phyloP scores from a whole-genome alignment of 352 stramenopile species.

The Elongisporangium anandrum region DNA sequence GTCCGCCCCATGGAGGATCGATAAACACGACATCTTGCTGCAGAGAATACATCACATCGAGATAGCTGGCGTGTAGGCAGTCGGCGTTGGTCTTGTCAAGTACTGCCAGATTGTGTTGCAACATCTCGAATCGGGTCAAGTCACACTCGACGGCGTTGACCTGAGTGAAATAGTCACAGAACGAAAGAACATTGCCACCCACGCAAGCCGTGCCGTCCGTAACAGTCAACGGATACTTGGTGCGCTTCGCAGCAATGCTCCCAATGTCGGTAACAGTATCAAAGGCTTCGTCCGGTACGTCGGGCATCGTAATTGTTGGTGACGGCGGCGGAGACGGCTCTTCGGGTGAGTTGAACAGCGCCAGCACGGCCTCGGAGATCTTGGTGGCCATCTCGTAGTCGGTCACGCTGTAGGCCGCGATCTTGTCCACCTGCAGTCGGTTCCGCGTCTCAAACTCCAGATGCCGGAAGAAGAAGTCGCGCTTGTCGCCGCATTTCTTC shows the following conservation, averaged over 20 bases:
- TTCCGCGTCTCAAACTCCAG: conserved; percentile 61
- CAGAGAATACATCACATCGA: conserved; percentile 66
- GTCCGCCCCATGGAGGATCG: conserved; percentile 77
- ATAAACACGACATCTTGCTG: conserved; percentile 82
- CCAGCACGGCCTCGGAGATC: conserved; percentile 60
- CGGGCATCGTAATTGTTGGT: conserved; percentile 5
- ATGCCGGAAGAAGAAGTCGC: conserved; percentile 82
- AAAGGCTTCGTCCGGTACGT: neutral
- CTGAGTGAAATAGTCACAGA: conserved; percentile 71
- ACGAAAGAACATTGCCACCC: conserved; percentile 76
- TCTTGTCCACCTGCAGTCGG: conserved; percentile 70
- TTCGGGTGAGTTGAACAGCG: conserved; percentile 26
- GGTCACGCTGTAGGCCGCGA: conserved; percentile 75
- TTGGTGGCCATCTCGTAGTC: conserved; percentile 75
- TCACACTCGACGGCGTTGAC: conserved; percentile 79
- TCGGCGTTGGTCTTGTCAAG: conserved; percentile 51
- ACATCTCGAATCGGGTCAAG: conserved; percentile 53
- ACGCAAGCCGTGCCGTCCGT: conserved; percentile 81
- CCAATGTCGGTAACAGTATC: conserved; percentile 8
- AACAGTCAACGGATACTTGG: conserved; percentile 44
- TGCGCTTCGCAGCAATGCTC: conserved; percentile 6
- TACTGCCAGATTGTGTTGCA: conserved; percentile 68
- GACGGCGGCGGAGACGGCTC: conserved; percentile 3
- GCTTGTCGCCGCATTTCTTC: conserved; percentile 74
- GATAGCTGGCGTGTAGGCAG: conserved; percentile 59